Percentiles rank a stretch among this genome's conserved stretches.
Conservation (phyloP, 345 rosid genomes). For the Garcia nutans region DNA sequence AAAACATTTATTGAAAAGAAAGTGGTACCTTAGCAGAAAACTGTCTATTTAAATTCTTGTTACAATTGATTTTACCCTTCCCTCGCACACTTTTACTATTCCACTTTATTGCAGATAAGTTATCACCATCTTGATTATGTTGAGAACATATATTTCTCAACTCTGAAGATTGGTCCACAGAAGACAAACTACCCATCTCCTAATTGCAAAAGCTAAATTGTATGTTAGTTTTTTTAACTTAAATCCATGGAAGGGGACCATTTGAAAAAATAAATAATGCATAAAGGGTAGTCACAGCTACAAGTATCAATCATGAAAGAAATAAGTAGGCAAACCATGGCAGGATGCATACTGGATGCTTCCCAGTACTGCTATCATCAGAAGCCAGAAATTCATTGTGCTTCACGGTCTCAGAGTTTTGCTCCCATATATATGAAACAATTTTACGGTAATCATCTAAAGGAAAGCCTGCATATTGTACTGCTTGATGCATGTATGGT, state of each 20-base stretch:
- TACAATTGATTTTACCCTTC: background rate
- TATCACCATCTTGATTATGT: background rate
- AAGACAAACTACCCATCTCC: background rate
- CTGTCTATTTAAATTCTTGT: background rate
- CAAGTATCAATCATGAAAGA: background rate
- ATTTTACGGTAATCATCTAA: background rate
- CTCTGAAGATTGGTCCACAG: background rate
- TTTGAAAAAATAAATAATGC: background rate
- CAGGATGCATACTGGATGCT: background rate
- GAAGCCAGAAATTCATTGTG: background rate
- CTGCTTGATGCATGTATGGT: slow-evolving; percentile 1
- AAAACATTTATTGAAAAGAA: background rate
- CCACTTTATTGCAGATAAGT: background rate
- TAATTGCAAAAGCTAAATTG: background rate
- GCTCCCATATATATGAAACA: background rate
- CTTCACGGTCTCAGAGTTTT: background rate
- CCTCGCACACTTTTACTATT: background rate
- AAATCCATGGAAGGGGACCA: background rate
- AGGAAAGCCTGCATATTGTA: background rate
- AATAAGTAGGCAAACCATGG: background rate
- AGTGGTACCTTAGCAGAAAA: background rate
- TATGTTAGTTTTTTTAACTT: background rate
- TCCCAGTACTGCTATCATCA: background rate
- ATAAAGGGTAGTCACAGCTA: background rate
- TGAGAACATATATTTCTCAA: background rate